A percentile compares a stretch with the other conserved stretches of the same genome.
These are phyloP conservation scores for Parietaria judaica DNA, from an alignment of 306 rosid genomes.

Conservation along the genomic window DNA sequence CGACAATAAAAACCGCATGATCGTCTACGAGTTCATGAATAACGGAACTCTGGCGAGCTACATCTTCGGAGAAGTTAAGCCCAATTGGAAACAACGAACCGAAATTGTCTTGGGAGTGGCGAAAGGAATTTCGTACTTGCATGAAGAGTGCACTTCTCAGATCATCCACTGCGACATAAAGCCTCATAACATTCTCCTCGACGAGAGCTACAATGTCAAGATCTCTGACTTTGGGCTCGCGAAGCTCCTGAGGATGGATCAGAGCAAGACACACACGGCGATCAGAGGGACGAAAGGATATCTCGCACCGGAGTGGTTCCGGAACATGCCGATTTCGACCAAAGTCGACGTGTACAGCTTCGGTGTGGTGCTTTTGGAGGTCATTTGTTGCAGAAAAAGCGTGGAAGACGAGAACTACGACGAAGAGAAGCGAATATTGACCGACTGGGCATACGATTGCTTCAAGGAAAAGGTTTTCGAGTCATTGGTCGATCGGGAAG, in stretches of 20 bases:
- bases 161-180: conserved; percentile 44
- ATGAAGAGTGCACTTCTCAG: conserved; percentile 34
- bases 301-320: conserved; percentile 44
- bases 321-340: conserved; percentile 22
- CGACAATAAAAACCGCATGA: conserved; percentile 7
- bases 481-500: conserved; percentile 5
- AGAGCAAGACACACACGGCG: conserved; percentile 28
- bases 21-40: conserved; percentile 22
- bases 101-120: conserved; percentile 20
- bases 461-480: neutral
- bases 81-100: conserved; percentile 20
- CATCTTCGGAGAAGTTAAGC: conserved; percentile 19
- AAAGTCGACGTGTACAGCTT: conserved; percentile 36
- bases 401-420: neutral
- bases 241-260: conserved; percentile 30
- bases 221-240: conserved; percentile 40
- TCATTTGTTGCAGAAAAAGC: conserved; percentile 28
- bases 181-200: conserved; percentile 44
- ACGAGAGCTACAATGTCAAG: conserved; percentile 9
- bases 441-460: conserved; percentile 23
- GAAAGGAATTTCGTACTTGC: conserved; percentile 28
- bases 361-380: conserved; percentile 28
- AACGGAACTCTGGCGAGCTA: conserved; percentile 23
- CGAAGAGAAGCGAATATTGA: conserved; percentile 4
- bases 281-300: conserved; percentile 44